Evolutionary conservation across 192 early-diverging fungal species (phyloP).

Genomic region (Cladochytrium replicatum): DNA sequence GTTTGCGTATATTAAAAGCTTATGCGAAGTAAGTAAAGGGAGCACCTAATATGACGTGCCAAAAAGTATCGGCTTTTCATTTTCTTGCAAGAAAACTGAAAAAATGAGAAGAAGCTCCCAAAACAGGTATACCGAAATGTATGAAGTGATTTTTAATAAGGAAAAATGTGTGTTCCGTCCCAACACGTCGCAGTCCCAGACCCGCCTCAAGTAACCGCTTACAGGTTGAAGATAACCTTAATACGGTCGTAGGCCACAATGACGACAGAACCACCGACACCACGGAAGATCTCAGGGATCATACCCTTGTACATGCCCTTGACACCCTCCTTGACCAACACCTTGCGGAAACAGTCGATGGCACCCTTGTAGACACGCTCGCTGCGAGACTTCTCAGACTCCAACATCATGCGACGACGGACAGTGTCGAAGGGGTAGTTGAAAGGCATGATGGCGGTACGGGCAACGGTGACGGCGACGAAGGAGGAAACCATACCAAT

Average conservation of each 20-base stretch:
- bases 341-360: conserved; percentile 77
- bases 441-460: conserved; percentile 81
- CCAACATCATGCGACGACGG: conserved; percentile 96
- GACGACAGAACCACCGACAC: conserved; percentile 94
- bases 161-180: too few species aligned
- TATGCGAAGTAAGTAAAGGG: too few species aligned
- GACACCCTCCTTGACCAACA: conserved; percentile 82
- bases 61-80: too few species aligned
- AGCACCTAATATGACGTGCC: too few species aligned
- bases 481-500: conserved; percentile 22
- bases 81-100: too few species aligned
- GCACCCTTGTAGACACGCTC: conserved; percentile 83
- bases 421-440: conserved; percentile 97
- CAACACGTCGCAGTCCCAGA: too few species aligned
- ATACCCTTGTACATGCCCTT: conserved; percentile 98
- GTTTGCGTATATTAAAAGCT: too few species aligned
- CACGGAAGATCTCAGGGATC: conserved; percentile 98
- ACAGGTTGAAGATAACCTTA: conserved; percentile 23
- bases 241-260: conserved; percentile 53
- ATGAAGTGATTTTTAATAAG: too few species aligned
- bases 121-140: too few species aligned
- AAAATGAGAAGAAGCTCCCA: too few species aligned
- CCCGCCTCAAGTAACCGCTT: too few species aligned
- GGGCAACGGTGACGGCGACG: conserved; percentile 66
- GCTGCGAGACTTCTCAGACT: conserved; percentile 72